Conservation (phyloP, 352 stramenopile species). For the Phytophthora cactorum region DNA sequence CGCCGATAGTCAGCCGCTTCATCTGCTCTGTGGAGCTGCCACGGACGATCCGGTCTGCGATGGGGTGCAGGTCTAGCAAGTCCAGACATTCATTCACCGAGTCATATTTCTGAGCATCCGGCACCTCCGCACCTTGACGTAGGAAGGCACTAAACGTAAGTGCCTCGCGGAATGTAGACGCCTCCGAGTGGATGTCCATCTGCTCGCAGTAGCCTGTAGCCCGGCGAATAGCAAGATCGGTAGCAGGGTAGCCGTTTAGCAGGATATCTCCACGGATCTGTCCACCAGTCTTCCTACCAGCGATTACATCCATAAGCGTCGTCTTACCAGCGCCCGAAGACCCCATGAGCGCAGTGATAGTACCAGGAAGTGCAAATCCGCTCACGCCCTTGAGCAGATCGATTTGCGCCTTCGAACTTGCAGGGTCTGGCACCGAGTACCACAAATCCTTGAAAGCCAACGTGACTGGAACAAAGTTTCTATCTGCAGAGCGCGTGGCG, state of each 20-base stretch:
- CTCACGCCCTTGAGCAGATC: slow-evolving; percentile 51
- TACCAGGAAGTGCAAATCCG: slow-evolving; percentile 47
- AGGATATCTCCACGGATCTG: slow-evolving; percentile 74
- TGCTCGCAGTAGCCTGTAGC: slow-evolving; percentile 92
- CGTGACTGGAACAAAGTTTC: slow-evolving; percentile 43
- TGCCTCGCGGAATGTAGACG: slow-evolving; percentile 85
- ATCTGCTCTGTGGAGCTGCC: slow-evolving; percentile 48
- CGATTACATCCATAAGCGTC: slow-evolving; percentile 93
- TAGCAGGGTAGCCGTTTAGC: slow-evolving; percentile 79
- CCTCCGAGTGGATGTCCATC: slow-evolving; percentile 87
- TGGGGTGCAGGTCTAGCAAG: slow-evolving; percentile 29
- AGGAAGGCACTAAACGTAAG: slow-evolving; percentile 88
- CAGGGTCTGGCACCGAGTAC: slow-evolving; percentile 39
- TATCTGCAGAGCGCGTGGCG: slow-evolving; percentile 59
- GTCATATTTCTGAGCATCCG: slow-evolving; percentile 34
- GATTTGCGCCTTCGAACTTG: slow-evolving; percentile 27
- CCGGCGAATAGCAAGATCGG: slow-evolving; percentile 34
- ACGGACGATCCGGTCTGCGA: slow-evolving; percentile 45
- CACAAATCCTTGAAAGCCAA: slow-evolving; percentile 50
- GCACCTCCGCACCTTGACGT: slow-evolving; percentile 37
- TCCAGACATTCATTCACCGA: slow-evolving; percentile 42
- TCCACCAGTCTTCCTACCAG: slow-evolving; percentile 88
- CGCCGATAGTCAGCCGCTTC: slow-evolving; percentile 55
- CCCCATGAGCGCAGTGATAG: slow-evolving; percentile 61
- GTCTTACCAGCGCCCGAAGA: slow-evolving; percentile 86